These are phyloP conservation scores for Exophiala phaeomuriformis DNA, from an alignment of 2,329 filamentous ascomycete species.

Conservation along the genomic window DNA sequence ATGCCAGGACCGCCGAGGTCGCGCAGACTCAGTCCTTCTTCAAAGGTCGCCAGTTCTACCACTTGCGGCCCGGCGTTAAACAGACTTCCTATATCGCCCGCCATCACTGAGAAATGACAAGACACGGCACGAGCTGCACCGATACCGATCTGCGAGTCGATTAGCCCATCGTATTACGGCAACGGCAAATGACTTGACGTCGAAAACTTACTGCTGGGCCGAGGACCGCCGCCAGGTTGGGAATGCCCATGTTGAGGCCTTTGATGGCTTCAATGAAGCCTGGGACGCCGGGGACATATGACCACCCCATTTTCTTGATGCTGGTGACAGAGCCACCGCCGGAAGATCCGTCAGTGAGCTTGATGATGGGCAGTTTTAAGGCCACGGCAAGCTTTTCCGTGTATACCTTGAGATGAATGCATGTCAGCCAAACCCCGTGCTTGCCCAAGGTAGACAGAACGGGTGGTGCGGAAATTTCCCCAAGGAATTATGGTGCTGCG, in stretches of 20 bases:
- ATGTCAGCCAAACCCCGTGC: too few relatives aligned
- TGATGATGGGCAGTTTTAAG: slow-evolving; percentile 57
- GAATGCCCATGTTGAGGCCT: slow-evolving; percentile 53
- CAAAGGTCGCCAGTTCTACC: slow-evolving; percentile 56
- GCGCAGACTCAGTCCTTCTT: slow-evolving; percentile 53
- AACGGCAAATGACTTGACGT: not conserved
- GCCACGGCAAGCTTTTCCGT: slow-evolving; percentile 56
- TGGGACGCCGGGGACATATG: slow-evolving; percentile 53
- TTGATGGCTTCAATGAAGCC: slow-evolving; percentile 37
- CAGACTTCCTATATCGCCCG: slow-evolving; percentile 53
- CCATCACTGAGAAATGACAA: slow-evolving; percentile 61
- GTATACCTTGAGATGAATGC: slow-evolving; percentile 33
- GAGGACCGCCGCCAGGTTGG: slow-evolving; percentile 56
- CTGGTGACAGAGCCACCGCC: slow-evolving; percentile 45
- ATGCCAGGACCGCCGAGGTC: slow-evolving; percentile 55
- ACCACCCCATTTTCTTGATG: slow-evolving; percentile 41
- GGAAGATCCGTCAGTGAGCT: slow-evolving; percentile 57
- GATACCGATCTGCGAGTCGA: slow-evolving; percentile 39
- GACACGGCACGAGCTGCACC: slow-evolving; percentile 55
- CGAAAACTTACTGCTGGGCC: slow-evolving; percentile 45
- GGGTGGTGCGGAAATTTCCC: too few relatives aligned
- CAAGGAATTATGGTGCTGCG: not conserved
- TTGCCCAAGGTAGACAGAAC: too few relatives aligned
- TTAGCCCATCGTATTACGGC: not conserved
- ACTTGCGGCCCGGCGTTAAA: slow-evolving; percentile 60